phyloP scores from a whole-genome alignment of 2,329 filamentous ascomycete species.

The Penicillium fuscoglaucum region DNA sequence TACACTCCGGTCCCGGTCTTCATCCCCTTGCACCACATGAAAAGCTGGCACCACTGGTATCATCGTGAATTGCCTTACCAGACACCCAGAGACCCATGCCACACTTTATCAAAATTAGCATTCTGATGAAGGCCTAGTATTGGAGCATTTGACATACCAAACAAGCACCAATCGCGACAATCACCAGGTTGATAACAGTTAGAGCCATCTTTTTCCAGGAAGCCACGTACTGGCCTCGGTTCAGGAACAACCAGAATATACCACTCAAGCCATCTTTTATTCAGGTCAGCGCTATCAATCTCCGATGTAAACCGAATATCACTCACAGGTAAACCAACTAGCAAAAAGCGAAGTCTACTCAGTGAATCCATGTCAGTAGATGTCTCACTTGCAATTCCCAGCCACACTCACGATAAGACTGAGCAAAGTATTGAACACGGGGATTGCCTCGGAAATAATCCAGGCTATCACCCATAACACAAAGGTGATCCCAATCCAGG shows the following conservation, averaged over 20 bases:
- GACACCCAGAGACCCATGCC: conserved; percentile 23
- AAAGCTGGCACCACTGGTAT: conserved; percentile 14
- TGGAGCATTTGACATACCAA: not conserved
- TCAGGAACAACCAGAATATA: conserved; percentile 18
- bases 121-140: not conserved
- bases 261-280: conserved; percentile 15
- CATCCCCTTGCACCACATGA: conserved; percentile 7
- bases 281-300: not conserved
- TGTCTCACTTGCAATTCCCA: not conserved
- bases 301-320: not conserved
- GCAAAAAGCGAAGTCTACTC: conserved; percentile 55
- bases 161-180: conserved; percentile 15
- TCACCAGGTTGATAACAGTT: conserved; percentile 9
- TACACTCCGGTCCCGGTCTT: not conserved
- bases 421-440: conserved; percentile 65
- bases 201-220: conserved; percentile 12
- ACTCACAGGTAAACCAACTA: conserved; percentile 61
- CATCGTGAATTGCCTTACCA: conserved; percentile 19
- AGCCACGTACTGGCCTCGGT: conserved; percentile 10
- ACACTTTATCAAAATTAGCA: not conserved
- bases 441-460: conserved; percentile 67
- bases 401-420: conserved; percentile 51
- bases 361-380: conserved; percentile 21
- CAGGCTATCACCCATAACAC: conserved; percentile 60
- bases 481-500: conserved; percentile 59